Conservation (phyloP, 2,329 filamentous ascomycete genomes). For the Phaeoacremonium minimum region DNA sequence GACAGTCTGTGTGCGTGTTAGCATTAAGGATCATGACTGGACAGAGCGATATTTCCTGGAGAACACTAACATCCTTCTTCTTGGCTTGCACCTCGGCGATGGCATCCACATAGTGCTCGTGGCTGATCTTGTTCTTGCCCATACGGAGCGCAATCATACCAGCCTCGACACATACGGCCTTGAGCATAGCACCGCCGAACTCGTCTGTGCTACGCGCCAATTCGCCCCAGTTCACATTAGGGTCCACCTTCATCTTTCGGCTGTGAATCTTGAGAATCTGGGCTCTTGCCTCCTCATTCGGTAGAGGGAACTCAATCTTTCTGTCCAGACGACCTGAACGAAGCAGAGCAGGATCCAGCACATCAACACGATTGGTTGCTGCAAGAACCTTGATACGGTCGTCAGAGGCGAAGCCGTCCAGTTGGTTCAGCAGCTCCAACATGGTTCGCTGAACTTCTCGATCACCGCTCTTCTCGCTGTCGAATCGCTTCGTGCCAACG, state of each 20-base stretch:
- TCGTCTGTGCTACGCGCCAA: constrained; percentile 95
- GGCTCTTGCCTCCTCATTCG: constrained; percentile 94
- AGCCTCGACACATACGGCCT: constrained; percentile 97
- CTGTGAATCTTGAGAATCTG: constrained; percentile 98
- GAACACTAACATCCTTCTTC: constrained; percentile 76
- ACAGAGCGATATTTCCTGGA: background rate
- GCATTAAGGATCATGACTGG: background rate
- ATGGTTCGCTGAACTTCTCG: constrained; percentile 98
- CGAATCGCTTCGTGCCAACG: constrained; percentile 98
- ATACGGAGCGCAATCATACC: constrained; percentile 97
- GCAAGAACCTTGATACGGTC: constrained; percentile 95
- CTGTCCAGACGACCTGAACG: constrained; percentile 89
- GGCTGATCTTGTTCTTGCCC: constrained; percentile 93
- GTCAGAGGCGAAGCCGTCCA: constrained; percentile 95
- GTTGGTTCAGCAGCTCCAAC: constrained; percentile 96
- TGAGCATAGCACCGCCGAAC: constrained; percentile 95
- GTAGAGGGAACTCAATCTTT: constrained; percentile 97
- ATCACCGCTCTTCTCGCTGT: constrained; percentile 96
- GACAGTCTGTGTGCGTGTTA: constrained; percentile 39
- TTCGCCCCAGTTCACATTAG: constrained; percentile 92
- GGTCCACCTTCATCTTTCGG: constrained; percentile 95
- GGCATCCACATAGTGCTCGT: constrained; percentile 98
- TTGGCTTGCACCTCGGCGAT: constrained; percentile 93
- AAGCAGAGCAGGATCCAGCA: constrained; percentile 85
- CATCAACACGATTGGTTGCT: constrained; percentile 91